Base-by-base conservation (phyloP, 1,139 yeast genomes). In the Magnusiomyces magnusii region DNA sequence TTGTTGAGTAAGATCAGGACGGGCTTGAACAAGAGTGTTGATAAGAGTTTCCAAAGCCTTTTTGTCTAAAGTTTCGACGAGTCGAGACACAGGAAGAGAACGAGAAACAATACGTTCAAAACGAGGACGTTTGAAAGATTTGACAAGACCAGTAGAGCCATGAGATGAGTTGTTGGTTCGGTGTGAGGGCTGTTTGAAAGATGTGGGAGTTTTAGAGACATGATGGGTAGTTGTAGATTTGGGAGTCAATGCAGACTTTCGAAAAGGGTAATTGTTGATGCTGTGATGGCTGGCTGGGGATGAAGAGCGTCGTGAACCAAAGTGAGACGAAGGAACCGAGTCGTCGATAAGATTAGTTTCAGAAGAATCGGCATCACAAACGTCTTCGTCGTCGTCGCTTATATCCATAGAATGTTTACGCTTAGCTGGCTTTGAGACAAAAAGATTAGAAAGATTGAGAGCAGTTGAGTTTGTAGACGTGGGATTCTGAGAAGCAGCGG, bases 1-100 rank as follows among this genome's bases (percentile, higher is more conserved):
- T 52, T 85, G 83, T 15, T 72, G 71, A 1, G 79, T 73, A 23
- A 87, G 73, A 66, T 85, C 87, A 0, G 95, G 95, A 68, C 86
- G 87, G 34, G 74, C 70, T 27, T 76, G 75, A 34, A 87, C 78
- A 57, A 88, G 75, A 47, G 78, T 75, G 53, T 76, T 74, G 42
- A 89, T 73, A 52, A 89, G 70, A 21, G 69, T 68, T 66, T 82
- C 84, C 51, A 89, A 75, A 39, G 82, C 76, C 51, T 75, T 69
- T 59, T 80, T 80, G 70, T 84, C 87, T 62, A 88, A 74, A 5
- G 87, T 83, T 70, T 88, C 95, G 31, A 88, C 77, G 36, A 86
- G 72, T 61, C 95, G 76, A 55, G 75, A 70, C 27, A 86, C 70
- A 1, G 92, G 87, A 60, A 87, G 76, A 1, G 72, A 76, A 24